phyloP scores from a whole-genome alignment of 2,329 filamentous ascomycete genomes.

The Arthroderma sp. region DNA sequence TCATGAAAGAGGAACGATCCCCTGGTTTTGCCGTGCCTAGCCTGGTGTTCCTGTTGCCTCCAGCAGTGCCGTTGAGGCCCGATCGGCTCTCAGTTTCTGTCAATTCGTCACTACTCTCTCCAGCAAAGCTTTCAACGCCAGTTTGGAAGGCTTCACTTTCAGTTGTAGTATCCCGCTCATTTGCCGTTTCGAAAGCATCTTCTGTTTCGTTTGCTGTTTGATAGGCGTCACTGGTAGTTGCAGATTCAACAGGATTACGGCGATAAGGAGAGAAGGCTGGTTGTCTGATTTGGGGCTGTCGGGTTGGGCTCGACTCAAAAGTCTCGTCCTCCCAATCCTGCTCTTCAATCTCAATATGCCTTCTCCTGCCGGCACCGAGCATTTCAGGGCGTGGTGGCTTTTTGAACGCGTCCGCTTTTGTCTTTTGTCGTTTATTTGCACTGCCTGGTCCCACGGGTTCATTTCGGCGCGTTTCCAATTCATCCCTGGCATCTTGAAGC shows the following conservation, averaged over 20 bases:
- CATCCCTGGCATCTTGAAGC: conserved; percentile 87
- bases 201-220: conserved; percentile 68
- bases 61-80: conserved; percentile 20
- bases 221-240: conserved; percentile 54
- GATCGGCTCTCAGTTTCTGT: conserved; percentile 66
- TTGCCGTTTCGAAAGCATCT: conserved; percentile 57
- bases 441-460: conserved; percentile 22
- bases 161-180: conserved; percentile 61
- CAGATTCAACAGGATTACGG: conserved; percentile 12
- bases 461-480: conserved; percentile 58
- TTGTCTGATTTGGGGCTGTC: conserved; percentile 21
- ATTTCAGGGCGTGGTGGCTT: conserved; percentile 60
- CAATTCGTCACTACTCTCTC: conserved; percentile 62
- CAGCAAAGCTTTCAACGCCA: conserved; percentile 58
- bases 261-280: conserved; percentile 11
- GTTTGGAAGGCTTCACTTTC: conserved; percentile 95
- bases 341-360: conserved; percentile 69
- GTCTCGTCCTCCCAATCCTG: conserved; percentile 81
- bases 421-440: conserved; percentile 43
- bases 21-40: conserved; percentile 35
- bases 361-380: conserved; percentile 61
- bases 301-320: conserved; percentile 42
- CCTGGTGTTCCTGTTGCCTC: conserved; percentile 25
- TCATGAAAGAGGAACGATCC: conserved; percentile 60
- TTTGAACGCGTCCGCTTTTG: conserved; percentile 57